These are phyloP conservation scores for Sugiyamaella valdiviana DNA, from an alignment of 805 yeast genomes.

Conservation along the genomic window DNA sequence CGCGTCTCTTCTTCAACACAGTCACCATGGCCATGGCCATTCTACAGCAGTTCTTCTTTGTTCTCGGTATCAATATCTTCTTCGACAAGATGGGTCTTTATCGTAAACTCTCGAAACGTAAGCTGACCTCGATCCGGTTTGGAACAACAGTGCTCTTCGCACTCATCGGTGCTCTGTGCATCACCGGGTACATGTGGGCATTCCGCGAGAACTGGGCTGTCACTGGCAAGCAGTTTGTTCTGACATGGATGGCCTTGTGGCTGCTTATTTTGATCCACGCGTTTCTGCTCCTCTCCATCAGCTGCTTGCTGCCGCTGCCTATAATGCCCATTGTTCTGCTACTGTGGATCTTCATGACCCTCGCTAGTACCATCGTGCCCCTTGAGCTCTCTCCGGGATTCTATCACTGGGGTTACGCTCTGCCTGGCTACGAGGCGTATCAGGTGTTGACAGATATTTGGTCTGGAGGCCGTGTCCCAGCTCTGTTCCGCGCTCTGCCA, in stretches of 20 bases:
- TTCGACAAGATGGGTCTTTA: neutral
- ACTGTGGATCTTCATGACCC: slow-evolving; percentile 7
- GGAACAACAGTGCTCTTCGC: slow-evolving; percentile 1
- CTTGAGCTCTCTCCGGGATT: slow-evolving; percentile 8
- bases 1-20: slow-evolving; percentile 10
- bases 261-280: slow-evolving; percentile 1
- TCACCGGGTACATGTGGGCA: slow-evolving; percentile 13
- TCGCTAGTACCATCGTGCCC: slow-evolving; percentile 7
- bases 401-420: slow-evolving; percentile 13
- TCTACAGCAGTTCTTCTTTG: slow-evolving; percentile 14
- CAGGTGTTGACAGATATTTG: slow-evolving; percentile 10
- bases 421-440: slow-evolving; percentile 12
- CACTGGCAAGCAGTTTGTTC: slow-evolving; percentile 12
- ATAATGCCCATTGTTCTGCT: slow-evolving; percentile 6
- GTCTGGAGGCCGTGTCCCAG: slow-evolving; percentile 10
- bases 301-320: slow-evolving; percentile 6
- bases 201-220: slow-evolving; percentile 12
- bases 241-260: slow-evolving; percentile 14
- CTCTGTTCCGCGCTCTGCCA: slow-evolving; percentile 10
- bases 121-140: neutral
- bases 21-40: slow-evolving; percentile 9
- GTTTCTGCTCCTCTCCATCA: slow-evolving; percentile 2
- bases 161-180: slow-evolving; percentile 3
- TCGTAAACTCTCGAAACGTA: neutral
- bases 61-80: slow-evolving; percentile 5